phyloP scores from a whole-genome alignment of 805 yeast genomes.

The Yamadazyma olivae region DNA sequence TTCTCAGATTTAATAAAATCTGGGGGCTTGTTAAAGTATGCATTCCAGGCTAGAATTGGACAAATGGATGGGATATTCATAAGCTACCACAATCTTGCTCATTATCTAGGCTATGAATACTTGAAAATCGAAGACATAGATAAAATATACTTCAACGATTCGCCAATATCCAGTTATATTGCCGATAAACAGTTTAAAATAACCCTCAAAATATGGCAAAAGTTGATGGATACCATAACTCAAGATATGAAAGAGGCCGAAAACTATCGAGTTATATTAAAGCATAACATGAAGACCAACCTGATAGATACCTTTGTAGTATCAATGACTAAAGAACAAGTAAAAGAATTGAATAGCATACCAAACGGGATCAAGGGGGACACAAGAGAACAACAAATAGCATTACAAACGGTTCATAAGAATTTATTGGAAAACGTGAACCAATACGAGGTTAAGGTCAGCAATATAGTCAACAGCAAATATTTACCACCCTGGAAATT shows the following conservation, averaged over 20 bases:
- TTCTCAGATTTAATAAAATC: conserved; percentile 70
- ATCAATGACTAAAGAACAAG: conserved; percentile 21
- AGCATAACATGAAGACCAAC: conserved; percentile 7
- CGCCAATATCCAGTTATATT: conserved; percentile 38
- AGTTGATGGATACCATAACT: conserved; percentile 23
- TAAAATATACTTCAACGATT: conserved; percentile 25
- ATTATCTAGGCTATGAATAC: conserved; percentile 88
- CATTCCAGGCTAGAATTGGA: conserved; percentile 90
- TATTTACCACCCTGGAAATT: too few species aligned
- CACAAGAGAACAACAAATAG: conserved; percentile 2
- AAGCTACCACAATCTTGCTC: conserved; percentile 81
- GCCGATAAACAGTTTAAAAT: conserved; percentile 69
- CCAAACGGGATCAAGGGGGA: background rate
- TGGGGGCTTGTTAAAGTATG: conserved; percentile 73
- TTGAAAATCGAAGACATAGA: conserved; percentile 75
- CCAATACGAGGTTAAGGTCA: too few species aligned
- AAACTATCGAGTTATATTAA: conserved; percentile 6
- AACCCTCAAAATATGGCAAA: conserved; percentile 51
- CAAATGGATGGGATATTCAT: conserved; percentile 95
- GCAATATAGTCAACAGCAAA: too few species aligned
- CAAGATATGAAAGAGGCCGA: conserved; percentile 21
- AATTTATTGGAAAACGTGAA: too few species aligned
- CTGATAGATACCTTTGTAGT: conserved; percentile 18
- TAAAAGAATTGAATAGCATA: conserved; percentile 13
- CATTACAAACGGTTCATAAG: too few species aligned